A percentile compares a stretch with the other conserved stretches of the same genome.
These are phyloP conservation scores for Hermanozyma aechmeae DNA, from an alignment of 805 yeast species.

Conservation along the genomic window DNA sequence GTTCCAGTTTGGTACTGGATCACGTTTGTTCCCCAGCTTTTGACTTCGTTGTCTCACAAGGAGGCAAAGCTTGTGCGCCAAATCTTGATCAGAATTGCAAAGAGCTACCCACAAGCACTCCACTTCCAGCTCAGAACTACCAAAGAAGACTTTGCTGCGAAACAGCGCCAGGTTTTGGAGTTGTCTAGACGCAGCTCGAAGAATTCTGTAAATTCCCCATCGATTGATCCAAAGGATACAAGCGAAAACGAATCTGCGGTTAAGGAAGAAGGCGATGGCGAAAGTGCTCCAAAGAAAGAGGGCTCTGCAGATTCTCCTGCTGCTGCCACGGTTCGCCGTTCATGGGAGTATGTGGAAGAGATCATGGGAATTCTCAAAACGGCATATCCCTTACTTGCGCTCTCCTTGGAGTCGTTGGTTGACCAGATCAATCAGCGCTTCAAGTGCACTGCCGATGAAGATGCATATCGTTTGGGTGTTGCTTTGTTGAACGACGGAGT, in stretches of 20 bases:
- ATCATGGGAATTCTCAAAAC: constrained; percentile 93
- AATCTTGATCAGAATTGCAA: constrained; percentile 84
- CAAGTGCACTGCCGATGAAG: constrained; percentile 91
- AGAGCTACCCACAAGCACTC: constrained; percentile 93
- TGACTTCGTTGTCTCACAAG: constrained; percentile 81
- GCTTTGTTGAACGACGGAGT: constrained; percentile 92
- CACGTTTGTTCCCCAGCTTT: constrained; percentile 88
- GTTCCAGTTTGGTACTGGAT: constrained; percentile 99
- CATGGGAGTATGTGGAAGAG: constrained; percentile 90
- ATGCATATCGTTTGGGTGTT: constrained; percentile 86
- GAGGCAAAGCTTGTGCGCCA: constrained; percentile 87
- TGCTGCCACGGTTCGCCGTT: constrained; percentile 39
- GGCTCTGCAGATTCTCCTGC: constrained; percentile 1
- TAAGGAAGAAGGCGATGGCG: constrained; percentile 2
- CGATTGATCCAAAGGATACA: constrained; percentile 7
- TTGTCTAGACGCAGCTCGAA: constrained; percentile 17
- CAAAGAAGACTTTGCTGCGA: constrained; percentile 82
- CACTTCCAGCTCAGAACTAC: constrained; percentile 95
- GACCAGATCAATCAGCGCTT: constrained; percentile 93
- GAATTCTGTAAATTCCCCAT: constrained; percentile 1
- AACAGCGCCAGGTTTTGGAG: constrained; percentile 63
- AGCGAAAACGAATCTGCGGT: constrained; percentile 1
- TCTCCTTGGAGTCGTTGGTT: constrained; percentile 87
- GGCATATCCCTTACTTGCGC: constrained; percentile 87
- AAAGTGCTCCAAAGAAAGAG: constrained; percentile 1